A percentile compares a stretch with the other conserved stretches of the same genome.
phyloP scores from a whole-genome alignment of 495 filamentous ascomycete genomes.

The Daldinia concentrica region DNA sequence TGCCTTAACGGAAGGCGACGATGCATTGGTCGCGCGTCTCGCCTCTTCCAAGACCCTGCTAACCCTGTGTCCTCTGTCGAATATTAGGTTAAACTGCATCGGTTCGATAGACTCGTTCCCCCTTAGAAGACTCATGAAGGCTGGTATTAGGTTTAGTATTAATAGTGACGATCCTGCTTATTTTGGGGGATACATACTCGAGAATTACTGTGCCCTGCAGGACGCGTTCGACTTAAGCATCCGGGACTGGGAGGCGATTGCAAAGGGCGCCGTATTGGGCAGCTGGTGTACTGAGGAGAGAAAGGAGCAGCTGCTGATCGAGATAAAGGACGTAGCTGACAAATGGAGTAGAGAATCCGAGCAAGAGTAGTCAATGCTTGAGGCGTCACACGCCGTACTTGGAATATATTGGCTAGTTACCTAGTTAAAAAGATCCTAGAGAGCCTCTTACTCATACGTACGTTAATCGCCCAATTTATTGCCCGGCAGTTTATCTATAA shows the following conservation, averaged over 20 bases:
- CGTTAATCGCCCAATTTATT: too few relatives aligned
- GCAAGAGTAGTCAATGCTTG: background rate
- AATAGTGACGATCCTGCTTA: constrained; percentile 85
- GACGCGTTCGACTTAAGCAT: constrained; percentile 70
- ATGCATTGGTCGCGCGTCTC: constrained; percentile 65
- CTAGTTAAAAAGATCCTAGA: background rate
- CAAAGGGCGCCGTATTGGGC: constrained; percentile 67
- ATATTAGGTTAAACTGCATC: constrained; percentile 71
- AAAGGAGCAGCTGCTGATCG: constrained; percentile 55
- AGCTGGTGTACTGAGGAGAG: constrained; percentile 65
- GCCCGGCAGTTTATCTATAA: too few relatives aligned
- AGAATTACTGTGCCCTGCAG: constrained; percentile 80
- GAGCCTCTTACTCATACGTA: too few relatives aligned
- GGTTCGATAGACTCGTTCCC: constrained; percentile 66
- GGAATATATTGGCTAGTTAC: background rate
- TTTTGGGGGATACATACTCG: constrained; percentile 79
- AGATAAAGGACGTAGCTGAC: constrained; percentile 46
- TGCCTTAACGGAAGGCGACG: constrained; percentile 64
- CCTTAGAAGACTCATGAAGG: constrained; percentile 70
- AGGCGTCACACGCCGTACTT: background rate
- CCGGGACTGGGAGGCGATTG: constrained; percentile 72
- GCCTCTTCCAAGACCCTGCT: constrained; percentile 65
- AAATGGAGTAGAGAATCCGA: constrained; percentile 18
- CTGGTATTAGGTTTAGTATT: constrained; percentile 72
- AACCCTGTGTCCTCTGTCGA: constrained; percentile 78